Evolutionary conservation across 306 rosid species (phyloP).

Genomic region (Abrus precatorius): DNA sequence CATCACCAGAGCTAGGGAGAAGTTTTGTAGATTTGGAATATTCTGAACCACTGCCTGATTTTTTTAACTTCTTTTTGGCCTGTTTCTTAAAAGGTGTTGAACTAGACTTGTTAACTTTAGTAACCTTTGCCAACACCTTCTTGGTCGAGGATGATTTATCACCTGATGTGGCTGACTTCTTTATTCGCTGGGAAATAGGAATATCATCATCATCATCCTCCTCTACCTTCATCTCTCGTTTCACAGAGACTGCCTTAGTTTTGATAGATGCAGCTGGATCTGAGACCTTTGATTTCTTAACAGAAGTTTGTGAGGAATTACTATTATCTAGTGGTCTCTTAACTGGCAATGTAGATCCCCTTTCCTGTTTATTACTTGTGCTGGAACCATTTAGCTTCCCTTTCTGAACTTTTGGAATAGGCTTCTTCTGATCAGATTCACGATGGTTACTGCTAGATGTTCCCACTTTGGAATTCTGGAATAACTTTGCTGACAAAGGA

Average conservation of each 20-base stretch:
- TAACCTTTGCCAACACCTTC: constrained; percentile 45
- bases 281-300: constrained; percentile 57
- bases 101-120: constrained; percentile 56
- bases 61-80: constrained; percentile 50
- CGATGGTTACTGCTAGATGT: constrained; percentile 38
- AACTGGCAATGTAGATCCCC: constrained; percentile 36
- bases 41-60: constrained; percentile 61
- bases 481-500: constrained; percentile 53
- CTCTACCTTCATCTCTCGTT: constrained; percentile 42
- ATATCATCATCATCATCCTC: constrained; percentile 57
- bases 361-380: constrained; percentile 42
- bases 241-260: constrained; percentile 39
- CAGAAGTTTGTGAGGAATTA: constrained; percentile 35
- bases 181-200: constrained; percentile 54
- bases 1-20: constrained; percentile 91
- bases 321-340: constrained; percentile 56
- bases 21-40: constrained; percentile 81
- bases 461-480: constrained; percentile 44
- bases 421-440: constrained; percentile 50
- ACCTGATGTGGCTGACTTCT: constrained; percentile 36
- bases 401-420: constrained; percentile 47
- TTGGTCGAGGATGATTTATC: constrained; percentile 47
- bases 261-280: constrained; percentile 44
- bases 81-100: constrained; percentile 53
- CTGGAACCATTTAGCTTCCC: constrained; percentile 51